phyloP scores from a whole-genome alignment of 2,329 filamentous ascomycete genomes.

The Salinomyces thailandicus region DNA sequence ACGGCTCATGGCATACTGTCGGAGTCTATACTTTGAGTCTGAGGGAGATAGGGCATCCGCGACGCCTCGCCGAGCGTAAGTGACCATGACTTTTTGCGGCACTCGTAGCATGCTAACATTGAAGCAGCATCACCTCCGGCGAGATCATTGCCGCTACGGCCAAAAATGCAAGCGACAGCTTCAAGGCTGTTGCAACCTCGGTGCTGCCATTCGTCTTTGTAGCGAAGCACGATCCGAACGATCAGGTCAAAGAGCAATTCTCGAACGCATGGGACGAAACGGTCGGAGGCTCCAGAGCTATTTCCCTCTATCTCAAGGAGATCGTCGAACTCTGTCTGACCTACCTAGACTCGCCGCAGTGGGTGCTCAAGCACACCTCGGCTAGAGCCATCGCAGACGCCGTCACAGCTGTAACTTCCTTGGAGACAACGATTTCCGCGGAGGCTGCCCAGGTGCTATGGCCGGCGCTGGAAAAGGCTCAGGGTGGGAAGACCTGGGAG shows the following conservation, averaged over 20 bases:
- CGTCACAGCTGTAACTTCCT: slow-evolving; percentile 48
- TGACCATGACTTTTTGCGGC: no score
- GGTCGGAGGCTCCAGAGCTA: slow-evolving; percentile 71
- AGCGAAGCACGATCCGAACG: slow-evolving; percentile 73
- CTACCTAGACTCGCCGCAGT: slow-evolving; percentile 69
- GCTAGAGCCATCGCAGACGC: slow-evolving; percentile 70
- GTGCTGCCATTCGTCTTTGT: slow-evolving; percentile 83
- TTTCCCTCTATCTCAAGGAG: slow-evolving; percentile 74
- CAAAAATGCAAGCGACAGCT: slow-evolving; percentile 81
- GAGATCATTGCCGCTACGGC: slow-evolving; percentile 76
- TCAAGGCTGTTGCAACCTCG: slow-evolving; percentile 61
- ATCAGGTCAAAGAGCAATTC: slow-evolving; percentile 69
- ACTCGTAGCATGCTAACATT: slow-evolving; percentile 68
- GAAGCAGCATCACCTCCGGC: slow-evolving; percentile 58
- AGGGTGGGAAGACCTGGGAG: slow-evolving; percentile 82
- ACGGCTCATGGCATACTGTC: slow-evolving; percentile 44
- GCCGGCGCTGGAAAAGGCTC: slow-evolving; percentile 70
- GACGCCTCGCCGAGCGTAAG: slow-evolving; percentile 15
- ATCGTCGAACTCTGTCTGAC: slow-evolving; percentile 59
- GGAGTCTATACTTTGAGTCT: slow-evolving; percentile 67
- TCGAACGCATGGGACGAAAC: slow-evolving; percentile 82
- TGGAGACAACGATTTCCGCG: slow-evolving; percentile 46
- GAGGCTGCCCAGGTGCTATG: slow-evolving; percentile 45
- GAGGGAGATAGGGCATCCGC: slow-evolving; percentile 55
- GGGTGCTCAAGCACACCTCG: slow-evolving; percentile 82